Conservation (phyloP, 345 rosid species). For the Bruguiera gymnorhiza region DNA sequence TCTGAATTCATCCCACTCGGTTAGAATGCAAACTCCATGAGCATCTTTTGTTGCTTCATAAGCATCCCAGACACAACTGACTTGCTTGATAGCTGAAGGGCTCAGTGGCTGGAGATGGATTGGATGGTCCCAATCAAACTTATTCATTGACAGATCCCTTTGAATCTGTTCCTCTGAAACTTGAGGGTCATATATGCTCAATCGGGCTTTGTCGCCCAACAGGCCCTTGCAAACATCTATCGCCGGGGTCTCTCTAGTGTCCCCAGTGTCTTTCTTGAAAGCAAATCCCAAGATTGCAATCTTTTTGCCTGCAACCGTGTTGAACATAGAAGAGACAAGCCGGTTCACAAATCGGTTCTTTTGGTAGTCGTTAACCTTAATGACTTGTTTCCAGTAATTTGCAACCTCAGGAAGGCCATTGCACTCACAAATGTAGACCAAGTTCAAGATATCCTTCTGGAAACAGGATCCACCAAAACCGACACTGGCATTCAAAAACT, state of each 20-base stretch:
- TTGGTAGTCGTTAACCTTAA: slow-evolving; percentile 20
- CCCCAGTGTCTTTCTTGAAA: no score
- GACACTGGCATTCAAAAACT: slow-evolving; percentile 4
- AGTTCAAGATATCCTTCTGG: no score
- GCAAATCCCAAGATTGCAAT: slow-evolving; percentile 18
- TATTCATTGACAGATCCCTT: slow-evolving; percentile 29
- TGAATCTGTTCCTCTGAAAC: slow-evolving; percentile 25
- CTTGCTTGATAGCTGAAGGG: slow-evolving; percentile 18
- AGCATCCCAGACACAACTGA: slow-evolving; percentile 16
- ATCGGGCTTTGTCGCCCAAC: slow-evolving; percentile 22
- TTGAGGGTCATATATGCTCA: slow-evolving; percentile 22
- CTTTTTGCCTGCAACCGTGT: slow-evolving; percentile 30
- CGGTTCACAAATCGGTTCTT: no score
- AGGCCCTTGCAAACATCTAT: slow-evolving; percentile 30
- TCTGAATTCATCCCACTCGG: slow-evolving; percentile 34
- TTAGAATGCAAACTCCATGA: slow-evolving; percentile 25
- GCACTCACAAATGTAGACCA: no score
- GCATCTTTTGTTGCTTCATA: slow-evolving; percentile 12
- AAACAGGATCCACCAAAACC: no score
- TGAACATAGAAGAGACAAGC: no score
- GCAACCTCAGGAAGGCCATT: slow-evolving; percentile 24
- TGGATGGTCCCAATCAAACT: slow-evolving; percentile 30
- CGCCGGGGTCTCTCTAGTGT: slow-evolving; percentile 28
- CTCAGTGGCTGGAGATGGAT: slow-evolving; percentile 25
- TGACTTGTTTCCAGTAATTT: slow-evolving; percentile 31